Base-by-base conservation (phyloP, 139 green algal genomes). In the Pseudopediastrum boryanum region DNA sequence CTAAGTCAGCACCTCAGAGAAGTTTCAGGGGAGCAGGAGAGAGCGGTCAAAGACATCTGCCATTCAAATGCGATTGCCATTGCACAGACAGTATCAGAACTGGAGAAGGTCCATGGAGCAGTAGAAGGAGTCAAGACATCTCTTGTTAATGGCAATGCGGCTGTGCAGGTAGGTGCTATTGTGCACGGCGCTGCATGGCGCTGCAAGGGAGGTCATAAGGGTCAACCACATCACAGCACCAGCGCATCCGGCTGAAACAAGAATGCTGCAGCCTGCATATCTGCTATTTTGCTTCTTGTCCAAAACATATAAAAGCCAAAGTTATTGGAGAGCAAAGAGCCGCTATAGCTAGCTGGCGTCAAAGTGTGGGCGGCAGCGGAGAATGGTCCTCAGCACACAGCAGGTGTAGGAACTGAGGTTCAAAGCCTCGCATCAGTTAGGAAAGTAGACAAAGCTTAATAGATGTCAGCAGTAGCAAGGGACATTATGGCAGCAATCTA, bases 31-130 rank as follows among this genome's bases (percentile, higher is more conserved):
- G 87, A 92, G 51, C 84, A 87, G 79, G 77, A 79, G 8, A 64
- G 41, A 0, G 77, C 85, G 29, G 86, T 93, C 13, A 3, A 78
- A 19, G 82, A 89, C 4, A 78, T 90, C 1, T 90, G 85, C 78
- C 85, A 77, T 68, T 61, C 64, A 1, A 87, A 92, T 42, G 86
- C 88, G 4, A 73, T 82, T 48, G 89, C 92, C 42, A 94, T 94
- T 51, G 83, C 86, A 0, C 35, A 72, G 1, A 84, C 78, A 7
- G 78, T 92, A 48, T 79, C 86, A 13, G 89, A 93, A 66, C 70
- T 94, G 51, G 82, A 82, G 35, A 48, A 38, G 4, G 79, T 93
- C 80, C 75, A 76, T 41, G 54, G 39, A 2, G 9, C 23, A 13
- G 76, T 78, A 12, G 67, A 76, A 19, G 74, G 73, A 2, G 83